Base-by-base conservation (phyloP, 2,329 filamentous ascomycete species). In the Stemphylium beticola region DNA sequence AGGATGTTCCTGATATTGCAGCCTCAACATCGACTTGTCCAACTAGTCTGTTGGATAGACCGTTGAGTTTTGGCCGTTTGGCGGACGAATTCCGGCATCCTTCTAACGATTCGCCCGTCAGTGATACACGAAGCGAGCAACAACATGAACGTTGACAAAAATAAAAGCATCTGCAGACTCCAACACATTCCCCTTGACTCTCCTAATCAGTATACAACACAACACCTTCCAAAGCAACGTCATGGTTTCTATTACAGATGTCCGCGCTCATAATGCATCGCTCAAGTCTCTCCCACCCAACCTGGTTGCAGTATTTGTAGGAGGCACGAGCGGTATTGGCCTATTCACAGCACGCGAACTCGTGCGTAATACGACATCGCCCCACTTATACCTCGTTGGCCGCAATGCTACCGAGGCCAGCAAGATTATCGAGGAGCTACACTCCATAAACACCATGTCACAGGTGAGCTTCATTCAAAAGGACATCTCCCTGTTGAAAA, bases 321-420 rank as follows among this genome's bases (percentile, higher is more conserved):
- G 78, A 15, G 78, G 76, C 33, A 80, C 78, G 14, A 67, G 67
- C 4, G 78, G 78, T 24, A 79, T 81, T 44, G 76, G 76, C 24
- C 72, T 76, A 58, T 76, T 70, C 53, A 80, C 78, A 14, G 74
- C 75, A 1, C 73, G 71, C 37, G 78, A 79, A 56, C 62, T 80
- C 31, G 79, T 78, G 40, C 65, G 74, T 18, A 70, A 74, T 15
- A 74, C 76, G 1, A 67, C 58, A 12, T 64, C 69, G 15, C 78
- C 78, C 6, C 68, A 69, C 41, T 68, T 78, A 31, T 80, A 80
- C 51, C 75, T 81, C 12, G 56, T 81, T 48, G 78, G 77, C 46
- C 78, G 78, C 49, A 75, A 69, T 55, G 64, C 70, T 49, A 65
- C 70, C 12, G 74, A 74, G 58, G 78, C 75, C 33, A 59, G 68